Base-by-base conservation (phyloP, 2,329 filamentous ascomycete species). In the Xylaria sp. region DNA sequence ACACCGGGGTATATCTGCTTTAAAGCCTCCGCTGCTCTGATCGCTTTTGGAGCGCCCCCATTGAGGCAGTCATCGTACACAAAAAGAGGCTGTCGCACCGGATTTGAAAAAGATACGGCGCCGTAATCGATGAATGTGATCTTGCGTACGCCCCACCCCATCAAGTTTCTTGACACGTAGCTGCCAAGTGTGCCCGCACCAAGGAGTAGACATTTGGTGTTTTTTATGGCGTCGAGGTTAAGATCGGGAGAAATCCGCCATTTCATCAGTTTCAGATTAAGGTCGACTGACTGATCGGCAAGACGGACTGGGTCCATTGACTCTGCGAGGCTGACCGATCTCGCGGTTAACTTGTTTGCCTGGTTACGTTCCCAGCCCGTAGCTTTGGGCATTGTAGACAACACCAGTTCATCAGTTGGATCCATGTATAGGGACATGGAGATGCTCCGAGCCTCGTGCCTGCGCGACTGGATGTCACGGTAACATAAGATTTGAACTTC, bases 231-330 rank as follows among this genome's bases (percentile, higher is more conserved):
- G 29, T 97, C 93, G 9, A 99, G 85, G 73, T 98, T 85, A 40
- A 99, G 84, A 52, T 89, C 88, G 0, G 95, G 95, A 7, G 93
- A 92, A 70, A 99, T 92, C 38, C 95, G 89, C 95, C 95, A 99
- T 79, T 97, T 99, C 89, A 99, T 99, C 60, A 99, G 84, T 78
- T 98, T 98, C 62, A 98, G 82, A 72, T 99, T 99, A 60, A 99
- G 83, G 72, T 99, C 95, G 9, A 98, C 94, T 0, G 93, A 93
- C 74, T 96, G 93, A 73, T 98, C 93, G 21, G 95, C 95, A 17
- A 98, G 81, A 71, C 89, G 88, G 33, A 85, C 81, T 6, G 95
- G 94, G 72, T 99, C 93, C 90, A 99, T 94, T 70, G 97, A 96
- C 70, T 95, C 92, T 19, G 90, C 90, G 8, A 99, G 82, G 71